A percentile compares a stretch with the other conserved stretches of the same genome.
Conservation (phyloP, 805 yeast species). For the Nakazawaea siamensis region DNA sequence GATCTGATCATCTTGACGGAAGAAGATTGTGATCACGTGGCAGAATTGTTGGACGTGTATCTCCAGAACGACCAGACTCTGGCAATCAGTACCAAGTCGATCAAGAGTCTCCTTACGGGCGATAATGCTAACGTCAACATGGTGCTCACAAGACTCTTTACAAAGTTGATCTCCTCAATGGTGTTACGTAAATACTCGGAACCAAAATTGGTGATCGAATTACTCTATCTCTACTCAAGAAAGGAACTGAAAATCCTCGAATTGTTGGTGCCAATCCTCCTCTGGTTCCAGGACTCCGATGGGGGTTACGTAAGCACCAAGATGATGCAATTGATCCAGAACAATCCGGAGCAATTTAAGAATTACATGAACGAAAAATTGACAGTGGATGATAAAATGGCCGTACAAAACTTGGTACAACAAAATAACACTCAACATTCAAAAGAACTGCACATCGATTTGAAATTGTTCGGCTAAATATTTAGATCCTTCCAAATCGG, state of each 20-base stretch:
- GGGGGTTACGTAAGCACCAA: slow-evolving; percentile 36
- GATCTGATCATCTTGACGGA: slow-evolving; percentile 23
- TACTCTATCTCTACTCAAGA: slow-evolving; percentile 37
- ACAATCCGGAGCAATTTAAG: slow-evolving; percentile 41
- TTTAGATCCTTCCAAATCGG: too few relatives aligned
- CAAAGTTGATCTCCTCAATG: slow-evolving; percentile 28
- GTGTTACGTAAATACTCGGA: slow-evolving; percentile 13
- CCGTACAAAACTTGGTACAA: slow-evolving; percentile 37
- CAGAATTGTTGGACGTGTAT: slow-evolving; percentile 25
- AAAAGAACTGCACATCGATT: slow-evolving; percentile 33
- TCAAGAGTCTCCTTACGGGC: slow-evolving; percentile 43
- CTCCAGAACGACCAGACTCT: slow-evolving; percentile 25
- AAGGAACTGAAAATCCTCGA: slow-evolving; percentile 26
- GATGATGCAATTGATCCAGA: slow-evolving; percentile 35
- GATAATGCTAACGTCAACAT: slow-evolving; percentile 20
- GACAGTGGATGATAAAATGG: slow-evolving; percentile 28
- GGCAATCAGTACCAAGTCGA: slow-evolving; percentile 48
- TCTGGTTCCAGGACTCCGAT: slow-evolving; percentile 23
- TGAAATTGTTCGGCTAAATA: slow-evolving; percentile 48
- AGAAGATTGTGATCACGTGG: slow-evolving; percentile 28
- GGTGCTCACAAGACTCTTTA: slow-evolving; percentile 36
- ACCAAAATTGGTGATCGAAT: slow-evolving; percentile 38
- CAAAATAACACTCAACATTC: slow-evolving; percentile 1
- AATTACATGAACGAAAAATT: slow-evolving; percentile 30
- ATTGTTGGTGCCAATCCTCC: slow-evolving; percentile 20